Evolutionary conservation across 441 rosid genomes (phyloP), one percentile per base, ranked within the genome.

Genomic region (Flueggea neowawraea): DNA sequence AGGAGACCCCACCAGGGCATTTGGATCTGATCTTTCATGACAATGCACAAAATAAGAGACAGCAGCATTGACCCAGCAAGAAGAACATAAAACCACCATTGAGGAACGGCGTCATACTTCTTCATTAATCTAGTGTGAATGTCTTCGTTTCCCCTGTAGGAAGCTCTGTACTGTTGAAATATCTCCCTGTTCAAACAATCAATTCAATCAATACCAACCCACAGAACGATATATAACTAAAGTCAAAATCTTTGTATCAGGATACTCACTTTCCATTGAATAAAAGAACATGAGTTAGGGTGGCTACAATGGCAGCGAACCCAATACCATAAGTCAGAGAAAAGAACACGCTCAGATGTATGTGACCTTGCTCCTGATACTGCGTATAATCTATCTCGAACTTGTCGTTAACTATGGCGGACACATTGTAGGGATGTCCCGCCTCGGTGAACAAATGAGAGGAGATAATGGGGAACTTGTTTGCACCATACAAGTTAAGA

Each of bases 391-490:
- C 82, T 45, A 88, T 60, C 52, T 83, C 89, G 50, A 88, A 85
- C 67, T 78, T 75, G 32, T 68, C 47, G 52, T 85, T 75, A 9
- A 87, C 82, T 44, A 87, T 83, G 62, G 66, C 61, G 4, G 84
- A 61, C 32, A 77, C 72, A 54, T 85, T 79, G 64, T 88, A 84
- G 2, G 16, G 4, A 56, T 74, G 74, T 7, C 87, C 87, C 44
- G 52, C 33, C 58, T 56, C 11, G 65, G 79, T 65, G 68, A 72
- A 89, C 63, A 86, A 59, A 50, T 84, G 81, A 1, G 89, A 75
- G 16, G 92, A 84, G 74, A 84, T 78, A 54, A 89, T 79, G 0
- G 89, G 92, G 74, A 82, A 86, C 59, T 31, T 84, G 6, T 73
- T 43, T n/a, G 90, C 85, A 32, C 58, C 64, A 22, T 83, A 86